Evolutionary conservation across 176 grass and related monocot species (phyloP), one percentile per base, ranked within the genome.

Genomic region (Lolium perenne): DNA sequence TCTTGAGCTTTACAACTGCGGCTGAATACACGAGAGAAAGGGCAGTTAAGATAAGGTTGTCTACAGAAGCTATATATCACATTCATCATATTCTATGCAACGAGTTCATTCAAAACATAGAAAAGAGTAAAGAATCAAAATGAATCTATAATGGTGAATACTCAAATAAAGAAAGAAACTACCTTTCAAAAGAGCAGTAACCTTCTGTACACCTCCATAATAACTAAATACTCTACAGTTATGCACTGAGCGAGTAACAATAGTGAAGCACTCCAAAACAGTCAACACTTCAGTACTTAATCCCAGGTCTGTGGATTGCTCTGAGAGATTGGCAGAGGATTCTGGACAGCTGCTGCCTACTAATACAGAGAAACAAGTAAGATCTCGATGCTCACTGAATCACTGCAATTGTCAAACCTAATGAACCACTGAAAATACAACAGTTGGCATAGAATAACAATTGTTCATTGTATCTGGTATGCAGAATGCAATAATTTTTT

Each of bases 131-230:
- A 70, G 16, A 83, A 76, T 60, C 49, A 77, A 55, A 74, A 81
- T 49, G 8, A 74, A 57, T 74, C 17, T 49, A 80, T 18, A 74
- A 80, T 29, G 62, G 46, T 46, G 54, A 63, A 18, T 35, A 67
- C 47, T 17, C 17, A 80, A 56, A n/a, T 65, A 56, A 63, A 76
- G 38, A 76, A 43, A 82, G 23, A 74, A 55, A 76, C 57, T 82
- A 98, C 96, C 96, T 95, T 98, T 98, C 65, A 98, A 82, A 94
- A 98, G 92, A 83, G 93, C 93, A 88, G 90, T 95, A 72, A 95
- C 82, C 83, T 95, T 98, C 80, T 91, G 96, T 77, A 98, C 78
- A 82, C 96, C 96, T 87, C 96, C 96, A 85, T 95, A 98, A 81
- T 98, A 98, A 75, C 84, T 87, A 94, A 98, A 98, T 86, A 98